These are phyloP conservation scores for Furculomyces boomerangus DNA, from an alignment of 371 early-diverging fungal species.

Conservation along the genomic window DNA sequence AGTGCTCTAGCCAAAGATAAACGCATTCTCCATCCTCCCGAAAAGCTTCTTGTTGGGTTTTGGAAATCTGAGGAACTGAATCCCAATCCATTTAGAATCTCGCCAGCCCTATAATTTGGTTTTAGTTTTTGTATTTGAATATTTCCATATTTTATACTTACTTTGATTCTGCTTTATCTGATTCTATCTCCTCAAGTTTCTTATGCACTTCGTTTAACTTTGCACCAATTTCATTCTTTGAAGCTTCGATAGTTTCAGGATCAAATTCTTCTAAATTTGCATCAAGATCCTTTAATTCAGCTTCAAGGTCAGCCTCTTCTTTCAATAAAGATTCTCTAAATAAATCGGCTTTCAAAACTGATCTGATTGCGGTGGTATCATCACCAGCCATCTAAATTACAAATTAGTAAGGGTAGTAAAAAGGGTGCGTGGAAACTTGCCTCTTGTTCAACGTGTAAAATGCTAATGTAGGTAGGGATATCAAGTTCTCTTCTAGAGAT, in stretches of 20 bases:
- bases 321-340: conserved; percentile 78
- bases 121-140: not conserved
- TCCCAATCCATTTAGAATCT: conserved; percentile 89
- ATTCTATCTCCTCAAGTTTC: conserved; percentile 81
- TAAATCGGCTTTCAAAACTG: conserved; percentile 86
- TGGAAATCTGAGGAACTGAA: conserved; percentile 62
- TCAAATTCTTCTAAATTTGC: conserved; percentile 25
- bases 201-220: conserved; percentile 64
- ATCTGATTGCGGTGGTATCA: conserved; percentile 66
- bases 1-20: conserved; percentile 90
- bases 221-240: conserved; percentile 38
- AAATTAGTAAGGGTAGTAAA: not conserved
- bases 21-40: conserved; percentile 92
- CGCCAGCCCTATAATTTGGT: conserved; percentile 34
- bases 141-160: not conserved
- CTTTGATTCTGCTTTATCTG: conserved; percentile 84
- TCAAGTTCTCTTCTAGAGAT: conserved; percentile 79
- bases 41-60: conserved; percentile 76
- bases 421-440: not conserved
- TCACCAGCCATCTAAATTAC: conserved; percentile 51
- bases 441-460: conserved; percentile 96
- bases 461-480: conserved; percentile 71
- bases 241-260: conserved; percentile 37
- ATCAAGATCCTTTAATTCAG: conserved; percentile 21
- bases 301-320: conserved; percentile 48